Evolutionary conservation across 768 basidiomycete species (phyloP).

Genomic region (Suillus decipiens): DNA sequence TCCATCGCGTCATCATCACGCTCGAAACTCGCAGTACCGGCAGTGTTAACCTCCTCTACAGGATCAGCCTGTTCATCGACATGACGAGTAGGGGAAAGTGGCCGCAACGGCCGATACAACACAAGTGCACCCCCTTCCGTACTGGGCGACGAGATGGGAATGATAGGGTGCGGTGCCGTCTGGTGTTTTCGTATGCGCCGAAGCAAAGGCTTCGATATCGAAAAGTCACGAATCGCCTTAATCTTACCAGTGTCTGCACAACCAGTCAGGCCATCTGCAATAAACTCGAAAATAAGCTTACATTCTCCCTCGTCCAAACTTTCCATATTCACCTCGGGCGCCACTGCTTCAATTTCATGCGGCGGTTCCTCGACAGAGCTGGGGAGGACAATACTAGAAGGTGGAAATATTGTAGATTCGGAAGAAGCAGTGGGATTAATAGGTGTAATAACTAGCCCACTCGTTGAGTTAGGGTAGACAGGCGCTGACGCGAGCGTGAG

Average conservation of each 20-base stretch:
- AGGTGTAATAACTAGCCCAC: slow-evolving; percentile 6
- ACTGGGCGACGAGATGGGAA: slow-evolving; percentile 18
- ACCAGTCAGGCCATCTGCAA: not conserved
- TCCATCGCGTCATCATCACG: slow-evolving; percentile 53
- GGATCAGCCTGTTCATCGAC: slow-evolving; percentile 17
- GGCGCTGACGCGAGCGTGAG: slow-evolving; percentile 35
- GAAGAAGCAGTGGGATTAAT: slow-evolving; percentile 8
- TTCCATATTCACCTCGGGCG: slow-evolving; percentile 66
- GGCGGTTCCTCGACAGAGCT: slow-evolving; percentile 44
- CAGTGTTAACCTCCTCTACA: slow-evolving; percentile 16
- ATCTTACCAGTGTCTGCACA: not conserved
- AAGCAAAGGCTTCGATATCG: slow-evolving; percentile 42
- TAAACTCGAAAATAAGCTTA: slow-evolving; percentile 30
- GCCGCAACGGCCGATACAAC: slow-evolving; percentile 47
- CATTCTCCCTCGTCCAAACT: slow-evolving; percentile 72
- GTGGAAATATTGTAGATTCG: slow-evolving; percentile 13
- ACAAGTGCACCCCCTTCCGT: slow-evolving; percentile 48
- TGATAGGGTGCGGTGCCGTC: slow-evolving; percentile 23
- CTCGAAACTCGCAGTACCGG: not conserved
- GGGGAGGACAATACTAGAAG: slow-evolving; percentile 30
- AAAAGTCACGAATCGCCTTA: not conserved
- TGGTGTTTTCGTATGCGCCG: slow-evolving; percentile 42
- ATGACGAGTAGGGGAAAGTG: slow-evolving; percentile 19
- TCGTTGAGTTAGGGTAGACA: slow-evolving; percentile 2
- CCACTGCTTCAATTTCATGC: slow-evolving; percentile 24